These are phyloP conservation scores for Lentinula boryana DNA, from an alignment of 768 basidiomycete species.

Conservation along the genomic window DNA sequence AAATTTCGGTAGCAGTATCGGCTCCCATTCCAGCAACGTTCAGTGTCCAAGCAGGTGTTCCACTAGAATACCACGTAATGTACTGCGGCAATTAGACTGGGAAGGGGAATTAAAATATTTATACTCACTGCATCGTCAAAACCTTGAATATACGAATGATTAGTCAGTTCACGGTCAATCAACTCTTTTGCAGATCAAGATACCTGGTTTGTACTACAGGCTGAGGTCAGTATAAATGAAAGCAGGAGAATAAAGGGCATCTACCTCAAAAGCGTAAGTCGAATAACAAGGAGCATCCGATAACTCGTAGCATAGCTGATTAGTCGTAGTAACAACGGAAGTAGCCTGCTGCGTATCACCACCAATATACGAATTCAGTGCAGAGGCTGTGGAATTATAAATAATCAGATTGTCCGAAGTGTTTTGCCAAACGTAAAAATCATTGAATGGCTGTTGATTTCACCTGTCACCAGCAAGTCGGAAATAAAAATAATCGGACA, in stretches of 20 bases:
- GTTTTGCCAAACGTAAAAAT: conserved; percentile 64
- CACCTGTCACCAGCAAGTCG: background rate
- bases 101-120: background rate
- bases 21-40: conserved; percentile 61
- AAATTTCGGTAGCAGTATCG: conserved; percentile 54
- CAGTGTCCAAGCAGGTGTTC: conserved; percentile 69
- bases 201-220: conserved; percentile 36
- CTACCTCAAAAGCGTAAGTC: conserved; percentile 74
- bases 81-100: conserved; percentile 38
- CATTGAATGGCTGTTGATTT: conserved; percentile 61
- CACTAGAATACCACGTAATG: conserved; percentile 78
- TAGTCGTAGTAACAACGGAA: conserved; percentile 62
- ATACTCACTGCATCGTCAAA: conserved; percentile 56
- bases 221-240: background rate
- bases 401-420: conserved; percentile 54
- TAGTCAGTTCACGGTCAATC: conserved; percentile 4
- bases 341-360: conserved; percentile 74
- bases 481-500: conserved; percentile 14
- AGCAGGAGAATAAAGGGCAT: background rate
- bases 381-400: conserved; percentile 43
- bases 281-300: conserved; percentile 54
- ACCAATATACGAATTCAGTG: conserved; percentile 62
- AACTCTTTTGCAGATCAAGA: background rate
- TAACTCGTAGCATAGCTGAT: conserved; percentile 65
- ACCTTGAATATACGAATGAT: conserved; percentile 39